Evolutionary conservation across 2,329 filamentous ascomycete genomes (phyloP).

Genomic region (Knoxdaviesia proteae): DNA sequence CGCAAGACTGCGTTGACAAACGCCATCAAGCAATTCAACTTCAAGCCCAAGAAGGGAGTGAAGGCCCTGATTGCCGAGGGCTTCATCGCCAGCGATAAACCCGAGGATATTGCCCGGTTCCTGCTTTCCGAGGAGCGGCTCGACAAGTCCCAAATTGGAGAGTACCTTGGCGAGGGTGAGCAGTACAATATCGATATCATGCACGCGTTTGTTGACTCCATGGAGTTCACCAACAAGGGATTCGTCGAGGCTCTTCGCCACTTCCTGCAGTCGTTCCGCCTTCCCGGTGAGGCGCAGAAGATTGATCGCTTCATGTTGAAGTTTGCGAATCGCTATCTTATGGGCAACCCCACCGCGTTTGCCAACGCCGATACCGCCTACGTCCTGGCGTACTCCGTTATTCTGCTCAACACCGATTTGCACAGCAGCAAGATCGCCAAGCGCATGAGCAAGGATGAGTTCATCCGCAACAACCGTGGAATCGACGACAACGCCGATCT

Average conservation of each 20-base stretch:
- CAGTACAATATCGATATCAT: slow-evolving; percentile 88
- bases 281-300: slow-evolving; percentile 93
- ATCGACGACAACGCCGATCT: slow-evolving; percentile 94
- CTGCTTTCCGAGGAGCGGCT: slow-evolving; percentile 62
- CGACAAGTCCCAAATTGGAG: slow-evolving; percentile 81
- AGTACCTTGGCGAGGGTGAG: slow-evolving; percentile 87
- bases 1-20: slow-evolving; percentile 82
- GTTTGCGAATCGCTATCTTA: slow-evolving; percentile 89
- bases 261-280: slow-evolving; percentile 83
- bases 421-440: slow-evolving; percentile 70
- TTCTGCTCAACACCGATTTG: slow-evolving; percentile 87
- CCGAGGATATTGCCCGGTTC: slow-evolving; percentile 70
- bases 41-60: slow-evolving; percentile 87
- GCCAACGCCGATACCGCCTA: slow-evolving; percentile 97
- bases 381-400: slow-evolving; percentile 87
- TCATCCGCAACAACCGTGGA: slow-evolving; percentile 96
- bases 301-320: slow-evolving; percentile 99
- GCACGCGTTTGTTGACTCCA: slow-evolving; percentile 90
- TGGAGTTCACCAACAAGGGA: slow-evolving; percentile 80
- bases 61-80: slow-evolving; percentile 66
- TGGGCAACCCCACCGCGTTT: slow-evolving; percentile 89
- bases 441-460: slow-evolving; percentile 90
- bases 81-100: slow-evolving; percentile 62
- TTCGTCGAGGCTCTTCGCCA: slow-evolving; percentile 84
- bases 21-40: slow-evolving; percentile 83